A percentile compares a stretch with the other conserved stretches of the same genome.
phyloP scores from a whole-genome alignment of 352 stramenopile species.

The Globisporangium viniferum region DNA sequence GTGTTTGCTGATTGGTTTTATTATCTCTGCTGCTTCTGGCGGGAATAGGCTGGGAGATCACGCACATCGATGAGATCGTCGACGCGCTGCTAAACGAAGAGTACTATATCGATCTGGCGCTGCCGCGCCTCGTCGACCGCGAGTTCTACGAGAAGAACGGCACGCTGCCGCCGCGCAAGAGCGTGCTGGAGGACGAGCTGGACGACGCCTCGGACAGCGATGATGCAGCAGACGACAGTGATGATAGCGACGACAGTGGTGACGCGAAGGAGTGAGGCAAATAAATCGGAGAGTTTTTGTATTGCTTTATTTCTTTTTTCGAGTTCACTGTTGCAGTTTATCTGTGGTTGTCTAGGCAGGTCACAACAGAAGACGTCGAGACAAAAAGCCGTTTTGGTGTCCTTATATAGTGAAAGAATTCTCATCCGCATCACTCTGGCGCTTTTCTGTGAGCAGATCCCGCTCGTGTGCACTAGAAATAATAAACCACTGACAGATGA shows the following conservation, averaged over 20 bases:
- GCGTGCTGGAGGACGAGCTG: slow-evolving; percentile 74
- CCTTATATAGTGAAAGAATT: too few relatives aligned
- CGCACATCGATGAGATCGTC: slow-evolving; percentile 95
- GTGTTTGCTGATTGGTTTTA: not conserved
- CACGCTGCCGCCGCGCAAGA: slow-evolving; percentile 56
- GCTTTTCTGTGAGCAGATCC: too few relatives aligned
- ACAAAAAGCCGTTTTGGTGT: too few relatives aligned
- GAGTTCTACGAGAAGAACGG: slow-evolving; percentile 81
- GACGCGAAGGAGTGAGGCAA: not conserved
- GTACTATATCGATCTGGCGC: slow-evolving; percentile 91
- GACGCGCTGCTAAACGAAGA: slow-evolving; percentile 92
- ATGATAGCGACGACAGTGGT: too few relatives aligned
- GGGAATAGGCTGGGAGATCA: slow-evolving; percentile 85
- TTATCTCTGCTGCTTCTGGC: not conserved
- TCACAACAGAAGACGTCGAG: too few relatives aligned
- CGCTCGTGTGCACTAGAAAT: too few relatives aligned
- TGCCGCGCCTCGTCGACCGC: slow-evolving; percentile 90
- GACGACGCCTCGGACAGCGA: slow-evolving; percentile 32
- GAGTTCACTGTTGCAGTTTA: too few relatives aligned
- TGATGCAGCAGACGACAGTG: slow-evolving; percentile 17
- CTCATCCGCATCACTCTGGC: too few relatives aligned
- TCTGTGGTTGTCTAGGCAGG: too few relatives aligned
- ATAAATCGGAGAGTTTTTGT: not conserved
- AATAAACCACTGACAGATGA: too few relatives aligned
- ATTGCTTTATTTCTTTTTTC: too few relatives aligned